Evolutionary conservation across 2,329 filamentous ascomycete species (phyloP).

Genomic region (Coleophoma eucalyptorum): DNA sequence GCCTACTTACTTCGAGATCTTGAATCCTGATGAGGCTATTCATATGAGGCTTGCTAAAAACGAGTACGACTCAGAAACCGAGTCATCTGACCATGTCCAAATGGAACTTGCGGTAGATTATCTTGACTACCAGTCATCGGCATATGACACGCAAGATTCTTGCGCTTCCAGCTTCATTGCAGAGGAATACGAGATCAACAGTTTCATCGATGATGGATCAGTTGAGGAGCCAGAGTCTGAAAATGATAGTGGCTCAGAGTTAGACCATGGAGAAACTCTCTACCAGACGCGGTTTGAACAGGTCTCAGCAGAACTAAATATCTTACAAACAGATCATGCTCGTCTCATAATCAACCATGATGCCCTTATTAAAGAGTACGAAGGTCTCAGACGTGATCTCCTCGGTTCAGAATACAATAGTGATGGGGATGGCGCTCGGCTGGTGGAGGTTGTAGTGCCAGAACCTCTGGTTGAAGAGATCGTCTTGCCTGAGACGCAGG

Average conservation of each 20-base stretch:
- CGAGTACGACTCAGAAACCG: slow-evolving; percentile 5
- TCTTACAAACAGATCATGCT: slow-evolving; percentile 1
- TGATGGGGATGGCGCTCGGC: slow-evolving; percentile 9
- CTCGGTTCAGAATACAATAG: slow-evolving; percentile 11
- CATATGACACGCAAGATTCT: slow-evolving; percentile 24
- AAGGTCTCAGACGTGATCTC: slow-evolving; percentile 11
- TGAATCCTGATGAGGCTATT: neutral
- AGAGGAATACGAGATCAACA: slow-evolving; percentile 21
- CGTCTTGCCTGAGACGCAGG: slow-evolving; percentile 13
- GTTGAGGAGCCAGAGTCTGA: slow-evolving; percentile 1
- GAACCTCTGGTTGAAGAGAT: slow-evolving; percentile 16
- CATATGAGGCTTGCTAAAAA: slow-evolving; percentile 5
- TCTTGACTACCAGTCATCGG: slow-evolving; percentile 20
- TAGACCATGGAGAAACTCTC: slow-evolving; percentile 11
- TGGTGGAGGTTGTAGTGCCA: slow-evolving; percentile 10
- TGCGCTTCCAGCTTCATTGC: neutral
- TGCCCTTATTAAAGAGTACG: slow-evolving; percentile 2
- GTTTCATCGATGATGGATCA: slow-evolving; percentile 18
- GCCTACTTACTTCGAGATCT: slow-evolving; percentile 13
- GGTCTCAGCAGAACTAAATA: neutral
- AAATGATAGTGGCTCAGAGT: neutral
- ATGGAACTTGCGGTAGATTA: slow-evolving; percentile 9
- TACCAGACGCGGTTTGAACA: slow-evolving; percentile 14
- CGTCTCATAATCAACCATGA: slow-evolving; percentile 2
- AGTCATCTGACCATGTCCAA: neutral